phyloP scores from a whole-genome alignment of 2,329 filamentous ascomycete genomes.

The Sclerotinia minor region DNA sequence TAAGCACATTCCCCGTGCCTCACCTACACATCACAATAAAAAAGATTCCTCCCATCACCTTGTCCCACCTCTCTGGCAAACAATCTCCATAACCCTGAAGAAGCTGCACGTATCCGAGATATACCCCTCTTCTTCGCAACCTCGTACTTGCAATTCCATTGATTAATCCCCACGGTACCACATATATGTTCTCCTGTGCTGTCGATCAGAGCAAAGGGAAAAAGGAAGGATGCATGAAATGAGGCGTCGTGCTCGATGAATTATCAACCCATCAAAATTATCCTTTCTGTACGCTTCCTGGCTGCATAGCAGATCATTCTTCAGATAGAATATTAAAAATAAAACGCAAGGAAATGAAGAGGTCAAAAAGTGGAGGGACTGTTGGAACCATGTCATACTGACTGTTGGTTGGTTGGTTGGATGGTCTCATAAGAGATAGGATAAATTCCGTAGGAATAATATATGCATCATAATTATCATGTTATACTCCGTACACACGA shows the following conservation, averaged over 20 bases:
- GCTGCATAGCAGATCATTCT: neutral
- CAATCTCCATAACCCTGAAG: constrained; percentile 12
- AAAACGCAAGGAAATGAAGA: constrained; percentile 13
- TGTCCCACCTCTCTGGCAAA: constrained; percentile 15
- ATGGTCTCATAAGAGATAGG: neutral
- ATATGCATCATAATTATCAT: constrained; percentile 13
- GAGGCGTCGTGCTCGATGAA: constrained; percentile 7
- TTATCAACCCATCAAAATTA: neutral
- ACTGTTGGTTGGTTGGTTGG: neutral
- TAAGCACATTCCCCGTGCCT: neutral
- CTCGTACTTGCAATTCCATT: constrained; percentile 2
- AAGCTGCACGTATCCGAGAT: constrained; percentile 19
- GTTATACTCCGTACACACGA: constrained; percentile 3
- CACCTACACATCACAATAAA: neutral
- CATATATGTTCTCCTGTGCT: neutral
- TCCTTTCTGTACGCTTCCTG: neutral
- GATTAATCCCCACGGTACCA: neutral
- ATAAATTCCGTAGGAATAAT: neutral
- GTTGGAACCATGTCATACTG: neutral
- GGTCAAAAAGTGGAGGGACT: neutral
- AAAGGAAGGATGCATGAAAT: constrained; percentile 11
- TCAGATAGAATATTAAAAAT: neutral
- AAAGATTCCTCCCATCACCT: neutral
- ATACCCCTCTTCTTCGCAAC: constrained; percentile 11
- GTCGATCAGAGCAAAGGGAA: constrained; percentile 14